These are phyloP conservation scores for Phoma sp. DNA, from an alignment of 2,329 filamentous ascomycete genomes.

Conservation along the genomic window DNA sequence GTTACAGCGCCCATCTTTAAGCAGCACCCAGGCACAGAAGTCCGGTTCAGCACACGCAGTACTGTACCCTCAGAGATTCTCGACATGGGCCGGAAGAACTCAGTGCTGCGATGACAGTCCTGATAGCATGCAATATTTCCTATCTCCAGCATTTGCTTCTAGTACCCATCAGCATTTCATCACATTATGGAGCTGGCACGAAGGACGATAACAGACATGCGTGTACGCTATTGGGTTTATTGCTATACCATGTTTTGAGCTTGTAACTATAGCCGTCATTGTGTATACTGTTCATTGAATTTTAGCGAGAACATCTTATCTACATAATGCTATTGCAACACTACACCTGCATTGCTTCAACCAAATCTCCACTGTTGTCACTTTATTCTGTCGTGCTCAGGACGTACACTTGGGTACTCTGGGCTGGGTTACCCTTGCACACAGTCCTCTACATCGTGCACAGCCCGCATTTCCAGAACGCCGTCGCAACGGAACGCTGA, in stretches of 20 bases:
- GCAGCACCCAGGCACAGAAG: constrained; percentile 50
- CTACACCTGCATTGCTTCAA: neutral
- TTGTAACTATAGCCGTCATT: constrained; percentile 12
- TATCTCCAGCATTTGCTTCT: constrained; percentile 6
- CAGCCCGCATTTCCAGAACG: neutral
- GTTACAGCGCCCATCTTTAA: constrained; percentile 52
- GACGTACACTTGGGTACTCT: too few species aligned
- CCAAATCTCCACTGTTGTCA: neutral
- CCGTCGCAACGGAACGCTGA: neutral
- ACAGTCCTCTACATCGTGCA: neutral
- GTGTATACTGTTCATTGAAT: constrained; percentile 14
- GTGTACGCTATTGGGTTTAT: constrained; percentile 5
- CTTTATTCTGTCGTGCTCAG: neutral
- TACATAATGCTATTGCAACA: constrained; percentile 16
- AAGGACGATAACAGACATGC: constrained; percentile 6
- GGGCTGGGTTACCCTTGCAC: neutral
- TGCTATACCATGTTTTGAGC: constrained; percentile 3
- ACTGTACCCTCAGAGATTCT: constrained; percentile 50
- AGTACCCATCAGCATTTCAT: constrained; percentile 17
- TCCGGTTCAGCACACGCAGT: constrained; percentile 48
- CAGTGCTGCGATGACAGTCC: constrained; percentile 24
- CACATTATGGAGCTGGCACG: constrained; percentile 2
- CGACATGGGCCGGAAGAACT: constrained; percentile 38
- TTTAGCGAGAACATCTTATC: constrained; percentile 15
- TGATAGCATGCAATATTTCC: neutral